Base-by-base conservation (phyloP, 768 basidiomycete genomes). In the Mycena belliarum region DNA sequence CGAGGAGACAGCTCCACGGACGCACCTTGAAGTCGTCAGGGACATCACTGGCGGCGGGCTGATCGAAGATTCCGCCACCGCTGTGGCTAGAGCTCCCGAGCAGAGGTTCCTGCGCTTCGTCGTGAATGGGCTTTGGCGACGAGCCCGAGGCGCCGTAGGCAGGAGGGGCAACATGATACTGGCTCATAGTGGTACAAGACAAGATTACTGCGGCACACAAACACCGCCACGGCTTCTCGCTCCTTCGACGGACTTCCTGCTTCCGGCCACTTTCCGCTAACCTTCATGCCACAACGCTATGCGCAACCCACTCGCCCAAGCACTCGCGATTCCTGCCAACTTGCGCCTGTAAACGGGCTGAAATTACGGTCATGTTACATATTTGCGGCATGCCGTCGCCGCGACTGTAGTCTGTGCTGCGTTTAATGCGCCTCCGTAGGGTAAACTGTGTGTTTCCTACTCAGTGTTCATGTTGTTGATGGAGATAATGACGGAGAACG, bases 1-100 rank as follows among this genome's bases (percentile, higher is more conserved):
- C 29, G 33, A 15, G 3, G 24, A 12, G 23, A 24, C 11, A 11
- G 43, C 0, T 1, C 14, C 8, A 6, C 12, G 14, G 26, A 66
- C 75, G 23, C 58, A 91, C 91, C 83, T 95, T 93, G 84, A 97
- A 97, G 72, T 97, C 95, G 66, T 96, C 95, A 0, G 92, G 93
- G 45, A 94, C 67, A 63, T 94, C 93, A 45, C 82, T 91, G 32
- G 75, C 76, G 25, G 74, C 78, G 6, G 92, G 87, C 64, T 94
- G 91, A 73, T 94, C 83, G 63, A 82, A 90, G 63, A 86, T 79
- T 20, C 75, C 86, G n/a, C 75, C 86, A 26, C 79, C 78, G 41
- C 58, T 70, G 40, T 72, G 75, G 57, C 79, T 76, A 52, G 82
- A 77, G 24, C 80, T 74, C 40, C 77, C 79, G 24, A 90, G 77